Percentiles rank a stretch among this genome's conserved stretches.
Evolutionary conservation across 2,329 filamentous ascomycete species (phyloP).

Genomic region (Diaporthe humulicola): DNA sequence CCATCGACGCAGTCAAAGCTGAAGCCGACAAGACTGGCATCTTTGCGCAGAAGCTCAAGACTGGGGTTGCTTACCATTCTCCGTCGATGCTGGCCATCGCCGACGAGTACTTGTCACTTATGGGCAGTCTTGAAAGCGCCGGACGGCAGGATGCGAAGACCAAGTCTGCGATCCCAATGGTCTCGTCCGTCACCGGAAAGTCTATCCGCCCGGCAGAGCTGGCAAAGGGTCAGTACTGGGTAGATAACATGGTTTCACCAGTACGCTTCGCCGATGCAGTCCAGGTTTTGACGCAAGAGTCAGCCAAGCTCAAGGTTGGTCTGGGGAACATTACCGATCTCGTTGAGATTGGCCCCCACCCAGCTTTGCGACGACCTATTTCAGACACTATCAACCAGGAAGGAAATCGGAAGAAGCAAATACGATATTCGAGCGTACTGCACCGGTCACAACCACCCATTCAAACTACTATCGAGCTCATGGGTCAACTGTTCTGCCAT

Average conservation of each 20-base stretch:
- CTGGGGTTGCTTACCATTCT: constrained; percentile 48
- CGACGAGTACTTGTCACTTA: constrained; percentile 43
- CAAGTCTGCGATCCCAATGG: constrained; percentile 25
- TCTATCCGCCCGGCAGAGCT: constrained; percentile 43
- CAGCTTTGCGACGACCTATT: constrained; percentile 43
- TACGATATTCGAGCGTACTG: constrained; percentile 42
- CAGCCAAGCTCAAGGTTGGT: constrained; percentile 36
- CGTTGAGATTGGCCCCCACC: constrained; percentile 48
- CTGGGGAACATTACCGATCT: constrained; percentile 7
- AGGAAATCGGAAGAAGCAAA: constrained; percentile 31
- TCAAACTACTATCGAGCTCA: constrained; percentile 43
- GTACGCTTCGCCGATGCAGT: constrained; percentile 45
- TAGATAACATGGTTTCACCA: constrained; percentile 47
- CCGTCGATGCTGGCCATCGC: constrained; percentile 44
- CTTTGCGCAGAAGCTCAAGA: constrained; percentile 50
- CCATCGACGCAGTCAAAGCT: constrained; percentile 45
- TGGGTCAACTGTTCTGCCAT: constrained; percentile 45
- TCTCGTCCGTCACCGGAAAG: constrained; percentile 45
- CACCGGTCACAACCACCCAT: constrained; percentile 41
- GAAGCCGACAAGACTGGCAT: constrained; percentile 43
- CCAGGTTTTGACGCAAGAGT: constrained; percentile 41
- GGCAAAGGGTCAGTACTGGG: constrained; percentile 47
- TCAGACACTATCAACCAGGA: constrained; percentile 41
- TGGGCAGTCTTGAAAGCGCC: constrained; percentile 43
- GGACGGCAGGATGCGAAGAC: constrained; percentile 40